phyloP scores from a whole-genome alignment of 2,329 filamentous ascomycete species.

The Cladosporium sp. region DNA sequence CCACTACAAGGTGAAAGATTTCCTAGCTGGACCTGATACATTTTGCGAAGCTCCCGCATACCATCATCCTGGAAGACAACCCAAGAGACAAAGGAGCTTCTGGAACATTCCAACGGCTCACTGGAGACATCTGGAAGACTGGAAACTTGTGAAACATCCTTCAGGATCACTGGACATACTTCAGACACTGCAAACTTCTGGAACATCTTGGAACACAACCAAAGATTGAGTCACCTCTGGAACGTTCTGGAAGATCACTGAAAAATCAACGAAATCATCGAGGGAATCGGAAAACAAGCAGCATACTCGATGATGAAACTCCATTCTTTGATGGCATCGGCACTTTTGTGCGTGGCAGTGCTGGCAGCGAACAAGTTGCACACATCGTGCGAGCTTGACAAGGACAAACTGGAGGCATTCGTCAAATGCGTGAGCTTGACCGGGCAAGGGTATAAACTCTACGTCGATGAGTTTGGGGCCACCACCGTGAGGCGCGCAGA shows the following conservation, averaged over 20 bases:
- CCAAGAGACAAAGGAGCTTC: not conserved
- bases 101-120: not conserved
- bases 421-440: constrained; percentile 2
- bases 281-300: not conserved
- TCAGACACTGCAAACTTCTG: no score
- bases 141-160: no score
- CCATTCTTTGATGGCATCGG: not conserved
- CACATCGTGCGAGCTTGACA: not conserved
- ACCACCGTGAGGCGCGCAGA: not conserved
- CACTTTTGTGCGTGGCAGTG: not conserved
- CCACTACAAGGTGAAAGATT: not conserved
- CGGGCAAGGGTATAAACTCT: constrained; percentile 3
- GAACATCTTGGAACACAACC: not conserved
- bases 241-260: not conserved
- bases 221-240: not conserved
- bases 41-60: not conserved
- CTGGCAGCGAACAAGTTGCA: constrained; percentile 3
- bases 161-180: no score
- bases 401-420: not conserved
- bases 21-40: not conserved
- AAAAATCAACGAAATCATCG: not conserved
- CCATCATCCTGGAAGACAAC: not conserved
- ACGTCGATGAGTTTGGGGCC: constrained; percentile 1
- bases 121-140: not conserved
- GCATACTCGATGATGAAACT: not conserved